These are phyloP conservation scores for Aspergillus cristatus DNA, from an alignment of 495 filamentous ascomycete genomes.

Conservation along the genomic window DNA sequence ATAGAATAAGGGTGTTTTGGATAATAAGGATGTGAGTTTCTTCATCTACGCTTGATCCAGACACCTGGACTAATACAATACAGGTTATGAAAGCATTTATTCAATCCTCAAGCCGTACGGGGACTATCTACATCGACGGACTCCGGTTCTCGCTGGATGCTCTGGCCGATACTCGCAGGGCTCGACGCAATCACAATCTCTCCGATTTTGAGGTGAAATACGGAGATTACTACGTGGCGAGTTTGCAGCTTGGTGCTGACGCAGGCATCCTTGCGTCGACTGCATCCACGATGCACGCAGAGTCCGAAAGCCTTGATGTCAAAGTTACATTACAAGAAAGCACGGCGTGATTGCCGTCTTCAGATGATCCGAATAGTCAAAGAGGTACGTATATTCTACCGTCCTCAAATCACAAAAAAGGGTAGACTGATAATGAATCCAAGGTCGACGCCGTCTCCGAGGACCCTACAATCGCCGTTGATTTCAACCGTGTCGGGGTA, in stretches of 20 bases:
- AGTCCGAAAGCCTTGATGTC: background rate
- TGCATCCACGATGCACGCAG: background rate
- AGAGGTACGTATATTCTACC: no score
- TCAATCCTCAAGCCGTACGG: background rate
- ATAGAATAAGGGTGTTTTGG: background rate
- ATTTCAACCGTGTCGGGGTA: constrained; percentile 1
- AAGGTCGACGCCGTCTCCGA: constrained; percentile 1
- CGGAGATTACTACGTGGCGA: background rate
- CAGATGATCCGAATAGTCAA: constrained; percentile 3
- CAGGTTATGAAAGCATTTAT: background rate
- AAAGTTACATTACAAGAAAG: background rate
- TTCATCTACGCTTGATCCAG: background rate
- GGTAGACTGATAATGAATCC: no score
- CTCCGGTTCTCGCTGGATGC: background rate
- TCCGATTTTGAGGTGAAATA: background rate
- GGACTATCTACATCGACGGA: background rate
- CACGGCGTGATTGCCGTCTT: constrained; percentile 1
- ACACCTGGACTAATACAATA: no score
- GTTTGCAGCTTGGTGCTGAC: background rate
- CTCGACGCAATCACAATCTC: background rate
- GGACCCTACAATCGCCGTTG: constrained; percentile 1
- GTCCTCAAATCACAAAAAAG: no score
- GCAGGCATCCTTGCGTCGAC: background rate
- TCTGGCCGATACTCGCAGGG: background rate
- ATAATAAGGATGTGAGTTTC: background rate